Conservation (phyloP, 2,329 filamentous ascomycete species). For the Trichoderma sp. region DNA sequence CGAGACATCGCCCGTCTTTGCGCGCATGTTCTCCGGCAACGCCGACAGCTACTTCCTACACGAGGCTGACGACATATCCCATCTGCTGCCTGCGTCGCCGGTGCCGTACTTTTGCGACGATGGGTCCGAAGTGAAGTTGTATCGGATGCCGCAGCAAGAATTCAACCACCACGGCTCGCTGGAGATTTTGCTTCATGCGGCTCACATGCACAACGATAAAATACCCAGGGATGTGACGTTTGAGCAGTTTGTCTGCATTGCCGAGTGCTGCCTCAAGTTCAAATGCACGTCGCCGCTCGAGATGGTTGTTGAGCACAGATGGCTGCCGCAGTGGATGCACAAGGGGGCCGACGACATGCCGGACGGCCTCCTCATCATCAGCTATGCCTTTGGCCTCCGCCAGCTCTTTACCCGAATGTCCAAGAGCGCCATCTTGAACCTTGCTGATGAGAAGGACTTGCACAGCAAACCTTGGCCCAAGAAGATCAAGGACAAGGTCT, state of each 20-base stretch:
- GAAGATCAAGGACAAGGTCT: constrained; percentile 52
- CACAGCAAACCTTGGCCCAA: constrained; percentile 51
- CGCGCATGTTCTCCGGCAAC: constrained; percentile 48
- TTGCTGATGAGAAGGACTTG: constrained; percentile 48
- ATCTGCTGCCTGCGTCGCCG: constrained; percentile 43
- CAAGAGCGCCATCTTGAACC: constrained; percentile 52
- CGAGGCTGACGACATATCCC: constrained; percentile 44
- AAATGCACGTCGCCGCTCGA: constrained; percentile 56
- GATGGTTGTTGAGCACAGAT: constrained; percentile 52
- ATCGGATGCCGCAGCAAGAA: constrained; percentile 57
- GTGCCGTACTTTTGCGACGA: constrained; percentile 46
- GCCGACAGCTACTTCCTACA: constrained; percentile 38
- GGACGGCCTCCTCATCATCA: constrained; percentile 54
- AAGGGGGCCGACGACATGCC: constrained; percentile 52
- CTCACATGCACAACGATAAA: constrained; percentile 52
- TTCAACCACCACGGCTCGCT: constrained; percentile 47
- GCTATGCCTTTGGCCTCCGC: constrained; percentile 55
- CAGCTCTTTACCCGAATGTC: constrained; percentile 54
- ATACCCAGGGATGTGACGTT: constrained; percentile 53
- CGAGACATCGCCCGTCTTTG: constrained; percentile 56
- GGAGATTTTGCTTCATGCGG: constrained; percentile 54
- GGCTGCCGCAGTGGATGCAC: constrained; percentile 57
- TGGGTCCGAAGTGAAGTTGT: constrained; percentile 50
- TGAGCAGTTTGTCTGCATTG: constrained; percentile 54
- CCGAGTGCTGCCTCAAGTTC: constrained; percentile 54